A percentile compares a stretch with the other conserved stretches of the same genome.
Conservation (phyloP, 2,329 filamentous ascomycete genomes). For the Verticillium isaacii region DNA sequence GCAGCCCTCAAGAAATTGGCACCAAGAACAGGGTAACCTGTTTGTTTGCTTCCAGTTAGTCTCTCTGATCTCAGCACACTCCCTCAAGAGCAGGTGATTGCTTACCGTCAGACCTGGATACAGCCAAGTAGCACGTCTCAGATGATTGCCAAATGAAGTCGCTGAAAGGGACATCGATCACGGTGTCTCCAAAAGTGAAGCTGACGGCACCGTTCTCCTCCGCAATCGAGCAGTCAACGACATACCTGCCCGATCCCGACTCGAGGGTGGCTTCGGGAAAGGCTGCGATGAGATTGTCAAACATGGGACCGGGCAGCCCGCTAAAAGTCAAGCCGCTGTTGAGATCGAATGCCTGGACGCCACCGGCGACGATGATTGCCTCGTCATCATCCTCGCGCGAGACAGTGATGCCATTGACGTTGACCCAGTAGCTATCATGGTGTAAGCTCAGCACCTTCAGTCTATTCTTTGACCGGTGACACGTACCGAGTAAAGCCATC, state of each 20-base stretch:
- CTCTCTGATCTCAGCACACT: not conserved
- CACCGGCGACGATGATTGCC: not conserved
- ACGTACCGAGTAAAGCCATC: constrained; percentile 22
- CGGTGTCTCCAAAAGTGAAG: constrained; percentile 12
- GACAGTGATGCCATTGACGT: constrained; percentile 6
- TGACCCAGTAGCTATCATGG: constrained; percentile 5
- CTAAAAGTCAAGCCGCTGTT: constrained; percentile 11
- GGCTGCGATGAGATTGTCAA: not conserved
- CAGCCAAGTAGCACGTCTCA: constrained; percentile 11
- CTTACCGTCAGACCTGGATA: not conserved
- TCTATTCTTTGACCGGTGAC: no score
- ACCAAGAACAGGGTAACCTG: constrained; percentile 20
- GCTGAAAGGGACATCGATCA: constrained; percentile 12
- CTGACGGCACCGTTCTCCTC: constrained; percentile 9
- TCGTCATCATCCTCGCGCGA: not conserved
- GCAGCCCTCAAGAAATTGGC: constrained; percentile 8
- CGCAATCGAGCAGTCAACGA: constrained; percentile 8
- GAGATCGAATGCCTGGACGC: constrained; percentile 7
- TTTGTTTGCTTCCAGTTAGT: not conserved
- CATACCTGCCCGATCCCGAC: not conserved
- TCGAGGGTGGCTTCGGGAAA: constrained; percentile 5
- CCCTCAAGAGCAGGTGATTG: not conserved
- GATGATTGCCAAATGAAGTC: constrained; percentile 11
- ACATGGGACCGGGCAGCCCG: constrained; percentile 11
- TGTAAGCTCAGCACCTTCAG: not conserved